Evolutionary conservation across 805 yeast species (phyloP).

Genomic region (Scheffersomyces stipitis): DNA sequence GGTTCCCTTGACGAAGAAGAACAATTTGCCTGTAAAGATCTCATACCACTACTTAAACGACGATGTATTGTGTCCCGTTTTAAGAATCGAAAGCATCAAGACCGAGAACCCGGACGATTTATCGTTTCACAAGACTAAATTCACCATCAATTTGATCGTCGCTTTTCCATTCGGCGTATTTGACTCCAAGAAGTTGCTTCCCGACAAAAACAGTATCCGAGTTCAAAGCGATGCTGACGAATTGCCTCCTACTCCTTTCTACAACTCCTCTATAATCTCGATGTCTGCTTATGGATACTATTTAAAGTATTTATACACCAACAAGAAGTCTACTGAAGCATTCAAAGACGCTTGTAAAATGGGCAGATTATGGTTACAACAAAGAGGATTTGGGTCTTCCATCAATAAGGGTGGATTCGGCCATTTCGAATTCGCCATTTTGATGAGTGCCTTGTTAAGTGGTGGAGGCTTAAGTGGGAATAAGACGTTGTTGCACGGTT

Average conservation of each 20-base stretch:
- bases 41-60: conserved; percentile 70
- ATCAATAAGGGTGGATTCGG: conserved; percentile 82
- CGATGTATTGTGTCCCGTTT: conserved; percentile 73
- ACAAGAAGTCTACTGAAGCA: conserved; percentile 73
- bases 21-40: conserved; percentile 59
- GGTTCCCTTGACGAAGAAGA: conserved; percentile 50
- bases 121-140: conserved; percentile 61
- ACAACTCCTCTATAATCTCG: conserved; percentile 77
- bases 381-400: conserved; percentile 73
- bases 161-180: conserved; percentile 73
- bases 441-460: conserved; percentile 76
- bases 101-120: conserved; percentile 52
- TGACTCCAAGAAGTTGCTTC: conserved; percentile 71
- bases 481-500: conserved; percentile 79
- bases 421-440: conserved; percentile 79
- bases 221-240: conserved; percentile 49
- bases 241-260: conserved; percentile 78
- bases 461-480: conserved; percentile 82
- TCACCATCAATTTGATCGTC: conserved; percentile 68
- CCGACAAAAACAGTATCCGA: conserved; percentile 80
- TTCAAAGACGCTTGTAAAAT: conserved; percentile 85
- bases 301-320: conserved; percentile 71
- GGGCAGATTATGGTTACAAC: conserved; percentile 88
- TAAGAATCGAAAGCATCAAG: conserved; percentile 58
- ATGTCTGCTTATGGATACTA: conserved; percentile 68